Percentiles rank a stretch among this genome's conserved stretches.
Conservation (phyloP, 495 filamentous ascomycete species). For the Darksidea phi region DNA sequence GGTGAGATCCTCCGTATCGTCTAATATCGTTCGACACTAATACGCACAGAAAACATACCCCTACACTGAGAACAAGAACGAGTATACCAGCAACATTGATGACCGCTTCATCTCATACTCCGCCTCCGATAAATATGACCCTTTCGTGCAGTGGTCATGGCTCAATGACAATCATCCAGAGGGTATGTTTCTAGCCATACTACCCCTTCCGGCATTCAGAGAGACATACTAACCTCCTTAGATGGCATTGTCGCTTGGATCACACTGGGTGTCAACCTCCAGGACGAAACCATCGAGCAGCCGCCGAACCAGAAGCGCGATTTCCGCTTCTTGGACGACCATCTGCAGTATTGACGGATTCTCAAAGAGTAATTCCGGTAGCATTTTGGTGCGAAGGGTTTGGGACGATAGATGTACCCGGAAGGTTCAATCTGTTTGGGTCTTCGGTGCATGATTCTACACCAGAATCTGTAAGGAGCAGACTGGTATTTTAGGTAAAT, state of each 20-base stretch:
- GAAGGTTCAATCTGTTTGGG: too few species aligned
- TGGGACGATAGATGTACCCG: too few species aligned
- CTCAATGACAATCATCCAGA: neutral
- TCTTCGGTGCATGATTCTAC: too few species aligned
- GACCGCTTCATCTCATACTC: conserved; percentile 1
- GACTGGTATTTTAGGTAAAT: too few species aligned
- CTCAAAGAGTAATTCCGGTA: too few species aligned
- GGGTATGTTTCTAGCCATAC: neutral
- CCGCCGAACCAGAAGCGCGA: neutral
- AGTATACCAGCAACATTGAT: neutral
- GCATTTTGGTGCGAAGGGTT: too few species aligned
- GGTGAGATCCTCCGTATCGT: neutral
- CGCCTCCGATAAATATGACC: conserved; percentile 11
- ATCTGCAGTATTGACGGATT: neutral
- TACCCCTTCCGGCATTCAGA: neutral
- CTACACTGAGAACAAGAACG: conserved; percentile 5
- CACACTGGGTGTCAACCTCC: neutral
- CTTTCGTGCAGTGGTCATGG: conserved; percentile 8
- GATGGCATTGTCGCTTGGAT: neutral
- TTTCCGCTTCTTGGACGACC: neutral
- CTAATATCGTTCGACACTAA: neutral
- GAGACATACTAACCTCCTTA: neutral
- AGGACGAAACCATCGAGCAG: neutral
- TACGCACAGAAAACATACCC: neutral
- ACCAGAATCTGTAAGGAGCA: too few species aligned